Conservation (phyloP, 495 filamentous ascomycete genomes). For the Xanthoparmelia taractica region DNA sequence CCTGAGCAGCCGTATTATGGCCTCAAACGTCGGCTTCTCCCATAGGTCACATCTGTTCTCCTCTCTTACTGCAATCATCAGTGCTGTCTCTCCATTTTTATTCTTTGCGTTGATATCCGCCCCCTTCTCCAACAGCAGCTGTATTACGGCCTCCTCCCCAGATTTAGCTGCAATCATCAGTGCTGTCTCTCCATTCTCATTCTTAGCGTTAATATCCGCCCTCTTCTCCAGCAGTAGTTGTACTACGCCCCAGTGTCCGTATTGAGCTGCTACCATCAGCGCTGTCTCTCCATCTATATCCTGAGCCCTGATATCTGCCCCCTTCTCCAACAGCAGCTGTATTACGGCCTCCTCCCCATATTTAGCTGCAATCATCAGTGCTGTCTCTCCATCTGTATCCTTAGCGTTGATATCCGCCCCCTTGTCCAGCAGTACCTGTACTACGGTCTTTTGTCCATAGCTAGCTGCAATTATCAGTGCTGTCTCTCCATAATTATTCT, state of each 20-base stretch:
- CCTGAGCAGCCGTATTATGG: conserved; percentile 28
- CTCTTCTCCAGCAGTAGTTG: conserved; percentile 26
- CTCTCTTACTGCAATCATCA: conserved; percentile 35
- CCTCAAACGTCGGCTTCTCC: not conserved
- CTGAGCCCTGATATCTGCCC: too few relatives aligned
- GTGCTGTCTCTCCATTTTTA: conserved; percentile 34
- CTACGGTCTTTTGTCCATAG: too few relatives aligned
- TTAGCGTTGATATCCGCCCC: too few relatives aligned
- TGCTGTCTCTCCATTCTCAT: conserved; percentile 26
- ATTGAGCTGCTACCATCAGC: conserved; percentile 38
- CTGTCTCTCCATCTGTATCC: too few relatives aligned
- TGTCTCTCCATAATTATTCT: too few relatives aligned
- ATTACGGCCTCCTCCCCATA: not conserved
- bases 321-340: conserved; percentile 29
- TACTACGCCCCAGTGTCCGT: conserved; percentile 33
- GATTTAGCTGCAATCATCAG: not conserved
- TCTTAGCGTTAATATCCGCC: conserved; percentile 34
- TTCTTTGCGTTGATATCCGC: conserved; percentile 5
- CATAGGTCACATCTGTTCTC: not conserved
- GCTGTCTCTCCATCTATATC: conserved; percentile 35
- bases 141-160: not conserved
- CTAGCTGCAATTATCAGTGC: too few relatives aligned
- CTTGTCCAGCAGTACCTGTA: too few relatives aligned
- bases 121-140: conserved; percentile 26
- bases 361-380: not conserved